These are phyloP conservation scores for Acorus gramineus DNA, from an alignment of 106 monocot genomes.

Conservation along the genomic window DNA sequence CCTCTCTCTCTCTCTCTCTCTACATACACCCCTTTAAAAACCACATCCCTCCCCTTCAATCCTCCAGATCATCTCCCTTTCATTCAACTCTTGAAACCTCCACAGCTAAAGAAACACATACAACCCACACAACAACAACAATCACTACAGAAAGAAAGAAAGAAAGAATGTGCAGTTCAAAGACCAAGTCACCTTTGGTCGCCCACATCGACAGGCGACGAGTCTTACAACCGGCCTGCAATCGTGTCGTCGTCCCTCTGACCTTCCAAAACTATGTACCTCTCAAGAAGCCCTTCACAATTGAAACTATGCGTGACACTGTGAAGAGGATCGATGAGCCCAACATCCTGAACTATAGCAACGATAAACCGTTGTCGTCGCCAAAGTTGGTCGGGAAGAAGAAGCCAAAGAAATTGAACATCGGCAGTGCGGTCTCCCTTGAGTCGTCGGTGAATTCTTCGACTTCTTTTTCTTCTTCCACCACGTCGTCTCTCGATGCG, in stretches of 20 bases:
- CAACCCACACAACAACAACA: too few species aligned
- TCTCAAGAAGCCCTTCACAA: constrained; percentile 7
- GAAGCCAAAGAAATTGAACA: constrained; percentile 35
- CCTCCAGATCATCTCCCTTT: too few species aligned
- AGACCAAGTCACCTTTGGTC: not conserved
- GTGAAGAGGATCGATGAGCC: constrained; percentile 6
- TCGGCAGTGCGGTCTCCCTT: not conserved
- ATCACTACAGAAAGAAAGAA: too few species aligned
- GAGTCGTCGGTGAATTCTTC: not conserved
- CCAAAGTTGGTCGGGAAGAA: constrained; percentile 19
- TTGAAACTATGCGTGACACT: not conserved
- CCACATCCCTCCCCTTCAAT: too few species aligned
- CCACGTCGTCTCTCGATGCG: constrained; percentile 3
- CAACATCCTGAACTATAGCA: constrained; percentile 10
- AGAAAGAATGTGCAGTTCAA: constrained; percentile 17
- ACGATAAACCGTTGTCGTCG: constrained; percentile 7
- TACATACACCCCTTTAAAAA: too few species aligned
- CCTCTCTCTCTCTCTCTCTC: too few species aligned
- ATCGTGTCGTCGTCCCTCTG: constrained; percentile 6
- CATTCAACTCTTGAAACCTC: too few species aligned
- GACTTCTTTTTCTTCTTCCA: constrained; percentile 3
- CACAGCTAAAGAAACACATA: too few species aligned
- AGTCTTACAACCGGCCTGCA: constrained; percentile 16
- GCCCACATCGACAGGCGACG: constrained; percentile 10
- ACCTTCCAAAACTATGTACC: constrained; percentile 1